Conservation (phyloP, 805 yeast genomes). For the Cyberlindnera xylosilytica region DNA sequence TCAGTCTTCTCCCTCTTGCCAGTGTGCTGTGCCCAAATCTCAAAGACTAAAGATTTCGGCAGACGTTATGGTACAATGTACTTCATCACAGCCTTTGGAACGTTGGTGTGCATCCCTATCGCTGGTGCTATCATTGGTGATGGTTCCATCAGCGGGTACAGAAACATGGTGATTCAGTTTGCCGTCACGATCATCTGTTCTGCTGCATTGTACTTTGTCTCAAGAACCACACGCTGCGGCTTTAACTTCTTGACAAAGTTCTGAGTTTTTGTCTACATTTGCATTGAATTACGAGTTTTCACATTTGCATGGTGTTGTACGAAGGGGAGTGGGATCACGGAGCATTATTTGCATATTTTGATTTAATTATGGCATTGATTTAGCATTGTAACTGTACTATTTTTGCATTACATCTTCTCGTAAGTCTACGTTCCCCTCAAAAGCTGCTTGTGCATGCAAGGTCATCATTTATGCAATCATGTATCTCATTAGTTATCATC, state of each 20-base stretch:
- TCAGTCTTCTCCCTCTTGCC: slow-evolving; percentile 54
- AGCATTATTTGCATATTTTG: too few species aligned
- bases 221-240: slow-evolving; percentile 47
- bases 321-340: too few species aligned
- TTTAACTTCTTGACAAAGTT: slow-evolving; percentile 29
- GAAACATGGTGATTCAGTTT: slow-evolving; percentile 34
- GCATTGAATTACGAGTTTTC: background rate
- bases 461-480: background rate
- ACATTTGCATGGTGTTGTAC: background rate
- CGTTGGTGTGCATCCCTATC: slow-evolving; percentile 46
- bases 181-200: slow-evolving; percentile 36
- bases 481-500: background rate
- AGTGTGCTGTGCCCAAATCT: slow-evolving; percentile 56
- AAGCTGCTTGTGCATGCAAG: too few species aligned
- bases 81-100: slow-evolving; percentile 53
- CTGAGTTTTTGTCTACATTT: too few species aligned
- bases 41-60: slow-evolving; percentile 51
- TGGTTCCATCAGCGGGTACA: slow-evolving; percentile 32
- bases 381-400: too few species aligned
- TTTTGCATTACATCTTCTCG: too few species aligned
- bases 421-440: too few species aligned
- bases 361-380: too few species aligned
- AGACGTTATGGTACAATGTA: slow-evolving; percentile 56
- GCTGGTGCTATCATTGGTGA: slow-evolving; percentile 48
- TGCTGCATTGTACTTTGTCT: slow-evolving; percentile 37